Percentiles rank a stretch among this genome's conserved stretches.
These are phyloP conservation scores for Aspergillus sp. DNA, from an alignment of 2,329 filamentous ascomycete species.

Conservation along the genomic window DNA sequence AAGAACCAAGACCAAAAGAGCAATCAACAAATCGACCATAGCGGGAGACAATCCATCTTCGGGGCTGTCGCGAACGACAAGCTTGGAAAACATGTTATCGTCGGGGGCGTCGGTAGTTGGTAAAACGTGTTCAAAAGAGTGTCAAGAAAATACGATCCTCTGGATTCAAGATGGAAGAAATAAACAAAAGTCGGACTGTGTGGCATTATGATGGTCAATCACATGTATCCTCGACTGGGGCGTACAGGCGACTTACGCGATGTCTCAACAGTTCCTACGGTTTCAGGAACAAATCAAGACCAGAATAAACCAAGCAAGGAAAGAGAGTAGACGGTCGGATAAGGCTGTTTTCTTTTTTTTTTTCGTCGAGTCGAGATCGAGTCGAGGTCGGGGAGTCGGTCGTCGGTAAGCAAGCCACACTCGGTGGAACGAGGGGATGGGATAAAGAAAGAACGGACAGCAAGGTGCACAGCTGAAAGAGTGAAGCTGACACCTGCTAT, in stretches of 20 bases:
- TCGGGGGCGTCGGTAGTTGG: conserved; percentile 4
- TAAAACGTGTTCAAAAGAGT: neutral
- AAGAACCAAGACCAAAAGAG: conserved; percentile 70
- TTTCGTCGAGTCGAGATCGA: conserved; percentile 1
- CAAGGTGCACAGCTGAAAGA: conserved; percentile 55
- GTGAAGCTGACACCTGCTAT: conserved; percentile 53
- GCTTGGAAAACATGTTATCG: conserved; percentile 37
- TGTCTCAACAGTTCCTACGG: conserved; percentile 2
- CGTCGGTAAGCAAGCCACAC: conserved; percentile 5
- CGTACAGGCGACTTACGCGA: conserved; percentile 6
- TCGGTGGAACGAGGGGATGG: conserved; percentile 9
- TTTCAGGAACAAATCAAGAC: neutral
- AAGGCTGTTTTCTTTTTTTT: no score
- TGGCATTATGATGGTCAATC: no score
- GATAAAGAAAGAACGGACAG: conserved; percentile 41
- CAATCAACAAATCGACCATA: conserved; percentile 71
- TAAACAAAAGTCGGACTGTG: conserved; percentile 8
- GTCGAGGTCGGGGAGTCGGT: conserved; percentile 5
- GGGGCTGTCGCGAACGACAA: conserved; percentile 46
- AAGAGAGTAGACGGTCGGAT: conserved; percentile 12
- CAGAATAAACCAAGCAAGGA: neutral
- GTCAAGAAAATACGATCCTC: no score
- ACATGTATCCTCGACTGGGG: neutral
- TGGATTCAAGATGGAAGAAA: conserved; percentile 2
- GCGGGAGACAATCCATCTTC: conserved; percentile 49